phyloP scores from a whole-genome alignment of 108 stramenopile species.

The Cyclotella atomus region DNA sequence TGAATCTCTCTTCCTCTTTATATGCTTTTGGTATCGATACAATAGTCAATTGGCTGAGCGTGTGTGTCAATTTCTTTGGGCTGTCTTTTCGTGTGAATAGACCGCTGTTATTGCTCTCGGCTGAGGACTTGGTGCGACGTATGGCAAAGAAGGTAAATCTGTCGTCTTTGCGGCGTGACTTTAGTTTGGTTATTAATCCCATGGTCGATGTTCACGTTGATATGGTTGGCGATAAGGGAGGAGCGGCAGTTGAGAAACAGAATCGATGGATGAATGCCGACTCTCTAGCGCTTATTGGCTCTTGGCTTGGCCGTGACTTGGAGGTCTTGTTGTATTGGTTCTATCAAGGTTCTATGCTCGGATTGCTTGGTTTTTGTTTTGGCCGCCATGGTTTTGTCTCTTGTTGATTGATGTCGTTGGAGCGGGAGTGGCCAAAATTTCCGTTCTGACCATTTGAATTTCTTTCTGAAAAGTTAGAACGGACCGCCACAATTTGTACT shows the following conservation, averaged over 20 bases:
- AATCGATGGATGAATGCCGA: not conserved
- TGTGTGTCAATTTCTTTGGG: not conserved
- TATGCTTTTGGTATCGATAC: conserved; percentile 8
- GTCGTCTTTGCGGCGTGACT: not conserved
- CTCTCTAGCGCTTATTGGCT: not conserved
- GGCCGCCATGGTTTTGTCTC: no score
- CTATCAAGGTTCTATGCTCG: not conserved
- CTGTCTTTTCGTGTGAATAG: not conserved
- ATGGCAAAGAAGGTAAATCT: not conserved
- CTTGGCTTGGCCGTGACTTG: not conserved
- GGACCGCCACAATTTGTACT: not conserved
- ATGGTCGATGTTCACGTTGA: no score
- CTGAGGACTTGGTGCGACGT: not conserved
- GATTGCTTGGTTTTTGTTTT: not conserved
- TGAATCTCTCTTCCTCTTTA: not conserved
- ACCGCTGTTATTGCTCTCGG: no score
- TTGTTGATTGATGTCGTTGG: no score
- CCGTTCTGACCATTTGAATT: no score
- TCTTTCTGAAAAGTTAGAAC: not conserved
- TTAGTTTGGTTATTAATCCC: conserved; percentile 9
- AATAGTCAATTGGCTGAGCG: not conserved
- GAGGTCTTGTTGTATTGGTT: not conserved
- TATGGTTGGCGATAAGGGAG: not conserved
- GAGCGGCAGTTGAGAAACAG: not conserved
- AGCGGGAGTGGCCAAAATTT: no score